Evolutionary conservation across 148 eudicot genomes (phyloP), one percentile per base, ranked within the genome.

Genomic region (Oxyria digyna): DNA sequence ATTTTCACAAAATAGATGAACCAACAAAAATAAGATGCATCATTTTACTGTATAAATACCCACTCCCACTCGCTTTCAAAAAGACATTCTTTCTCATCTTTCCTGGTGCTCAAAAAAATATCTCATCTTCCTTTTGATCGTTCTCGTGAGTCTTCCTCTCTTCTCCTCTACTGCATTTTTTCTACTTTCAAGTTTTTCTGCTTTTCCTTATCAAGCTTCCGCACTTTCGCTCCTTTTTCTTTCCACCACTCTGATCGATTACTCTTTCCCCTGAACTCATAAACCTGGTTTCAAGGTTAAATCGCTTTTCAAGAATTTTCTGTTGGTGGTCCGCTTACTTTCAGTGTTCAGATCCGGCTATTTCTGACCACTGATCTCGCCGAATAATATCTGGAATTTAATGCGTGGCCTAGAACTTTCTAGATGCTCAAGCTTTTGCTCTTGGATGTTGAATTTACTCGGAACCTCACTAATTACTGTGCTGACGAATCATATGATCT

Each of bases 21-120:
- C 62, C 32, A 24, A 24, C 9, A 3, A 54, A 20, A 49, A 20
- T 49, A 18, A 2, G 62, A 54, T 54, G 62, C 62, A 10, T 24
- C 17, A 14, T 13, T 3, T 23, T 24, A 9, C 29, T 10, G 31
- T 54, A 54, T 54, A 54, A 54, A 54, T 54, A 54, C 17, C 31
- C 32, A 24, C 62, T 54, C 62, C 4, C 15, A 1, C 62, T 5
- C 24, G 31, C 31, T 24, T 54, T 54, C 62, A 23, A 54, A 48
- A 54, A 54, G 62, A 54, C 62, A 54, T 54, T 54, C 62, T 54
- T 54, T 54, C 62, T 54, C 62, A 17, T 12, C 12, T 9, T n/a
- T n/a, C n/a, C n/a, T n/a, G n/a, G n/a, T n/a, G n/a, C n/a, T n/a
- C n/a, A n/a, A n/a, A n/a, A n/a, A n/a, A n/a, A 54, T 54, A 26